phyloP scores from a whole-genome alignment of 2,329 filamentous ascomycete species.

The Alternaria conjuncta region DNA sequence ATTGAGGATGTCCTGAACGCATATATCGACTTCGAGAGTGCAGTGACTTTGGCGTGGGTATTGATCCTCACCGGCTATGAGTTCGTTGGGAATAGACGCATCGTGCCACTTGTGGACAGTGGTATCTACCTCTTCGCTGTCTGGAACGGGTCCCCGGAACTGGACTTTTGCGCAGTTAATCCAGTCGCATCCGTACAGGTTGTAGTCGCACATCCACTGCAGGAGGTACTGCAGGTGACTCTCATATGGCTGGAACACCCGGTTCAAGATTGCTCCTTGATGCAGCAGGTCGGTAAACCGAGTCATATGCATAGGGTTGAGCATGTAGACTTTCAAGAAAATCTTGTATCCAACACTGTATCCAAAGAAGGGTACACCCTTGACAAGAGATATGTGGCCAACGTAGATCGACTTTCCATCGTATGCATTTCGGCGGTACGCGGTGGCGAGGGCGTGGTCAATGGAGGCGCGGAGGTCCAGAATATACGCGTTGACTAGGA shows the following conservation, averaged over 20 bases:
- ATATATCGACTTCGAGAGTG: conserved; percentile 86
- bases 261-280: conserved; percentile 86
- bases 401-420: conserved; percentile 76
- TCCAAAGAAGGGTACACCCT: conserved; percentile 94
- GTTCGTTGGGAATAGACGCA: conserved; percentile 66
- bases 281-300: conserved; percentile 84
- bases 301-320: conserved; percentile 87
- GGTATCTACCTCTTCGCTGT: conserved; percentile 67
- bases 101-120: conserved; percentile 80
- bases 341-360: conserved; percentile 91
- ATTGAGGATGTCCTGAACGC: conserved; percentile 87
- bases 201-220: conserved; percentile 99
- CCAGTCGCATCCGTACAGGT: conserved; percentile 91
- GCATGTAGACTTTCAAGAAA: conserved; percentile 93
- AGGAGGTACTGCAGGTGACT: conserved; percentile 89
- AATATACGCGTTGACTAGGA: conserved; percentile 75
- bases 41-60: conserved; percentile 86
- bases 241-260: conserved; percentile 88
- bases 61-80: conserved; percentile 66
- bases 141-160: conserved; percentile 79
- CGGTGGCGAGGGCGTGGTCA: conserved; percentile 85
- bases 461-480: conserved; percentile 82
- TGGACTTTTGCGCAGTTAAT: conserved; percentile 73
- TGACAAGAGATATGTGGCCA: conserved; percentile 88
- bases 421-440: conserved; percentile 78